Evolutionary conservation across 2,329 filamentous ascomycete genomes (phyloP).

Genomic region (Gyromitra esculenta): DNA sequence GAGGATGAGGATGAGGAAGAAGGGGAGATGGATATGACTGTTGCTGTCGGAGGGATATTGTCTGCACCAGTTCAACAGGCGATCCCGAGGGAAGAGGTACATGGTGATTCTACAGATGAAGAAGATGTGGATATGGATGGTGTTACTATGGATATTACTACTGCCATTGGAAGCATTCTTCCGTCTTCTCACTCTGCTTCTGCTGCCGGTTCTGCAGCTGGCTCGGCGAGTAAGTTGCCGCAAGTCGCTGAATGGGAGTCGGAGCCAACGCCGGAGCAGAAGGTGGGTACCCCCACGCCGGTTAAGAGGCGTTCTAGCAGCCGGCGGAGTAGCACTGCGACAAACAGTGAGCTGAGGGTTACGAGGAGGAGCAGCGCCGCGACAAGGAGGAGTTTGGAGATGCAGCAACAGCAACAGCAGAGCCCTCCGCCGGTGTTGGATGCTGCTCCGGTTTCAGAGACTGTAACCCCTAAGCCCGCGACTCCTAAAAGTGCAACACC

Average conservation of each 20-base stretch:
- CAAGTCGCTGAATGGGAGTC: slow-evolving; percentile 6
- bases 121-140: slow-evolving; percentile 65
- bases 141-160: slow-evolving; percentile 94
- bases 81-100: background rate
- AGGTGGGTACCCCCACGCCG: slow-evolving; percentile 20
- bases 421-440: background rate
- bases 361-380: slow-evolving; percentile 42
- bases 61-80: slow-evolving; percentile 52
- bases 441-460: background rate
- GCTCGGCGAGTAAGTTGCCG: background rate
- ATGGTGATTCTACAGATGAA: slow-evolving; percentile 58
- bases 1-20: slow-evolving; percentile 57
- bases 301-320: slow-evolving; percentile 36
- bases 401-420: slow-evolving; percentile 25
- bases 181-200: slow-evolving; percentile 56
- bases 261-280: background rate
- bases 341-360: slow-evolving; percentile 20
- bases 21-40: slow-evolving; percentile 84
- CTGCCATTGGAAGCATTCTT: slow-evolving; percentile 81
- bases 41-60: slow-evolving; percentile 78
- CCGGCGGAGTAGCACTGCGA: slow-evolving; percentile 27
- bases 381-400: slow-evolving; percentile 30
- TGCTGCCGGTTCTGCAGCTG: background rate
- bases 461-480: slow-evolving; percentile 11
- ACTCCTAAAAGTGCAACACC: slow-evolving; percentile 42